Conservation (phyloP, 441 rosid genomes). For the Lepidium campestre region DNA sequence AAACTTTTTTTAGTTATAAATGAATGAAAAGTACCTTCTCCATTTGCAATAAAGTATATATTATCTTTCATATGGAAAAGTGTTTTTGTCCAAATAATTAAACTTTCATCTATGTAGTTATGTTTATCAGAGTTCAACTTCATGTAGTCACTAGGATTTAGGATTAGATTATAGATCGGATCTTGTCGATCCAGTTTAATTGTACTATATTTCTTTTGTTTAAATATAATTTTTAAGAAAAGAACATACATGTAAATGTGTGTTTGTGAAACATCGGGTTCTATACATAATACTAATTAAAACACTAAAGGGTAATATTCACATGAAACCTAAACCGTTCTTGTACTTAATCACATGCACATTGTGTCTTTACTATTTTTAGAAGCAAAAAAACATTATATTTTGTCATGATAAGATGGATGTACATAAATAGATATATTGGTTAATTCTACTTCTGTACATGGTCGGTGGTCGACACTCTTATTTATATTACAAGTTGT, state of each 20-base stretch:
- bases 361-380: constrained; percentile 23
- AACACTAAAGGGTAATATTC: constrained; percentile 27
- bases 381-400: constrained; percentile 1
- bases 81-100: too few relatives aligned
- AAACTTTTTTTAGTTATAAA: neutral
- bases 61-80: too few relatives aligned
- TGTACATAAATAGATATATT: constrained; percentile 6
- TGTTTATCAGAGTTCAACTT: too few relatives aligned
- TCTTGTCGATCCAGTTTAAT: too few relatives aligned
- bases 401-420: constrained; percentile 19
- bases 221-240: neutral
- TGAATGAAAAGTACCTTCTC: too few relatives aligned
- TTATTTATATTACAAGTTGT: constrained; percentile 17
- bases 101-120: too few relatives aligned
- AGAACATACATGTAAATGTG: neutral
- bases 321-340: constrained; percentile 56
- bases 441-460: constrained; percentile 20
- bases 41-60: too few relatives aligned
- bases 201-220: neutral
- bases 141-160: too few relatives aligned
- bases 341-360: constrained; percentile 40
- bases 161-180: too few relatives aligned
- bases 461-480: constrained; percentile 30
- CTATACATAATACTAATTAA: neutral
- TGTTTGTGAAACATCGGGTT: neutral